Base-by-base conservation (phyloP, 2,329 filamentous ascomycete genomes). In the Penicillium sp. region DNA sequence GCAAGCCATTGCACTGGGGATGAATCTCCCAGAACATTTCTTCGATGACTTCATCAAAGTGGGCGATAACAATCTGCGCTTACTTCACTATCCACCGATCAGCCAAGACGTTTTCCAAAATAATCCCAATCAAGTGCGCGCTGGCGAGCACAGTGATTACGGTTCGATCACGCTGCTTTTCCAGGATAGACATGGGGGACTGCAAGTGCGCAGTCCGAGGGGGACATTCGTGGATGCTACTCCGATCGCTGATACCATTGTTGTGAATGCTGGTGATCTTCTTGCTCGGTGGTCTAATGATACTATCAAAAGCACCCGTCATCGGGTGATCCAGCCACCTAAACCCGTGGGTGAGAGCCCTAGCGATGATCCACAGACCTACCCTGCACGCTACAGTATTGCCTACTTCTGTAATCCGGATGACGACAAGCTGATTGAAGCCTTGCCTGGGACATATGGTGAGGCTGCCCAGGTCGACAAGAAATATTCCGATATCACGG, bases 391-490 rank as follows among this genome's bases (percentile, higher is more conserved):
- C 38, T 97, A 97, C 69, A 93, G 89, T 65, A 88, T 97, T 68
- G 92, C 92, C 64, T 97, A 95, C 76, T 95, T 96, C 71, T 95
- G 91, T 79, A 93, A 95, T 64, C 91, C 91, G 8, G 92, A 95
- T 68, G 88, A 85, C 69, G 83, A 89, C 56, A 83, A 81, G 62
- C 77, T 83, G 52, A 95, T 96, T 60, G 89, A 94, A 63, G 90
- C 87, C 1, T 84, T 96, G 43, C 91, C 91, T 0, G 89, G 90
- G 0, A 96, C 91, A 0, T 93, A 84, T 67, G 77, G 73, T 1
- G 75, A 75, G 3, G 79, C 81, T 49, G 73, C 88, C 56, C 75
- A 77, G 4, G 71, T 68, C 53, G 84, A 88, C 40, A 93, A 89
- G 79, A 94, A 92, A 76, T 96, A 96, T 67, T 76, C 82, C 32